phyloP scores from a whole-genome alignment of 805 yeast genomes.

The Limtongia smithiae region DNA sequence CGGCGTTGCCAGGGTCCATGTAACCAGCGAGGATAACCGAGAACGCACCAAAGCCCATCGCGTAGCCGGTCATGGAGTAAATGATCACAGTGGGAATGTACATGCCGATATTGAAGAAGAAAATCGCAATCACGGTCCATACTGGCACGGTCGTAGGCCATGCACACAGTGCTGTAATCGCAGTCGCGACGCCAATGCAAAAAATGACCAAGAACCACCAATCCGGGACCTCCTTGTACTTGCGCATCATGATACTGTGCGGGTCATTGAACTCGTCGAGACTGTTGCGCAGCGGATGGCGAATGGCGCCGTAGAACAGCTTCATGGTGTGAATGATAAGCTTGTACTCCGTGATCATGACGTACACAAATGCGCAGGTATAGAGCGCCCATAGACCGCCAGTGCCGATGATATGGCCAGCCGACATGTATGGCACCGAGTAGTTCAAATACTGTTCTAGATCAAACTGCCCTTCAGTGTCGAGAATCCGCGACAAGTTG shows the following conservation, averaged over 20 bases:
- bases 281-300: conserved; percentile 32
- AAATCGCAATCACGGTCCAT: conserved; percentile 32
- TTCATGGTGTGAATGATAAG: conserved; percentile 39
- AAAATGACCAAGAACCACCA: conserved; percentile 56
- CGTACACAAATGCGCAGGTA: conserved; percentile 11
- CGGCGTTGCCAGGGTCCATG: conserved; percentile 47
- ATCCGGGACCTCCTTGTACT: conserved; percentile 45
- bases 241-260: conserved; percentile 5
- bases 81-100: conserved; percentile 33
- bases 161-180: conserved; percentile 38
- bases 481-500: conserved; percentile 49
- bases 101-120: conserved; percentile 35
- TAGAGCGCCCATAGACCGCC: conserved; percentile 12
- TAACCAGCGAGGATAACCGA: conserved; percentile 20
- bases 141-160: conserved; percentile 39
- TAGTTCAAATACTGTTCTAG: conserved; percentile 44
- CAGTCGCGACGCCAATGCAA: conserved; percentile 43
- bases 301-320: conserved; percentile 21
- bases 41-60: conserved; percentile 38
- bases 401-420: conserved; percentile 47
- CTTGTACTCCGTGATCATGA: conserved; percentile 6
- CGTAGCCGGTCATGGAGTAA: conserved; percentile 38
- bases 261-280: conserved; percentile 36
- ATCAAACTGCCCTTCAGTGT: conserved; percentile 47
- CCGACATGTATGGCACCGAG: conserved; percentile 58